phyloP scores from a whole-genome alignment of 169 alveolate species.

The Plasmodium knowlesi region DNA sequence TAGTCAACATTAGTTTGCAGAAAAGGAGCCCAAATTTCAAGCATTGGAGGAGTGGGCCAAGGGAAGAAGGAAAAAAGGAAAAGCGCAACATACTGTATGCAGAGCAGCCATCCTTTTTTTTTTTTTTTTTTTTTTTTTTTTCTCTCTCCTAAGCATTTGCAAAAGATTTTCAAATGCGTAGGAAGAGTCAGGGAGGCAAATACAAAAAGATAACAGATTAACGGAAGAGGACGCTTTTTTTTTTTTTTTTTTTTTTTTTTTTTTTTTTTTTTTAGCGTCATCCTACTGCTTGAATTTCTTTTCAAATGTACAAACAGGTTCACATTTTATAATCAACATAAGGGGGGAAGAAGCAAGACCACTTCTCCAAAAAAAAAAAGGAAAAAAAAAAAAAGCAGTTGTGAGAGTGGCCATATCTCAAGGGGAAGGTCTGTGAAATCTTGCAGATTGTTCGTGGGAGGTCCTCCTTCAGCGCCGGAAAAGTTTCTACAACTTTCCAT shows the following conservation, averaged over 20 bases:
- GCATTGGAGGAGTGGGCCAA: neutral
- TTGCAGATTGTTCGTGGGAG: neutral
- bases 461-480: neutral
- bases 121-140: too few relatives aligned
- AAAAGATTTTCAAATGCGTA: neutral
- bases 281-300: too few relatives aligned
- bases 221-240: neutral
- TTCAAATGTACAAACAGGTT: too few relatives aligned
- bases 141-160: neutral
- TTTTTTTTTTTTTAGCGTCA: too few relatives aligned
- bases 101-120: neutral
- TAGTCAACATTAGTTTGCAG: neutral
- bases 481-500: neutral
- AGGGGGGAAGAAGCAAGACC: neutral
- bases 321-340: too few relatives aligned
- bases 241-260: too few relatives aligned
- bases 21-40: neutral
- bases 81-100: neutral
- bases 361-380: too few relatives aligned
- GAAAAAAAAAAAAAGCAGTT: neutral
- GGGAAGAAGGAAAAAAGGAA: neutral
- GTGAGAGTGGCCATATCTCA: neutral
- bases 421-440: neutral
- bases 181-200: neutral
- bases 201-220: neutral